These are phyloP conservation scores for Sphagnum tenellum DNA, from an alignment of 225 moss, liverwort and hornwort genomes.

Conservation along the genomic window DNA sequence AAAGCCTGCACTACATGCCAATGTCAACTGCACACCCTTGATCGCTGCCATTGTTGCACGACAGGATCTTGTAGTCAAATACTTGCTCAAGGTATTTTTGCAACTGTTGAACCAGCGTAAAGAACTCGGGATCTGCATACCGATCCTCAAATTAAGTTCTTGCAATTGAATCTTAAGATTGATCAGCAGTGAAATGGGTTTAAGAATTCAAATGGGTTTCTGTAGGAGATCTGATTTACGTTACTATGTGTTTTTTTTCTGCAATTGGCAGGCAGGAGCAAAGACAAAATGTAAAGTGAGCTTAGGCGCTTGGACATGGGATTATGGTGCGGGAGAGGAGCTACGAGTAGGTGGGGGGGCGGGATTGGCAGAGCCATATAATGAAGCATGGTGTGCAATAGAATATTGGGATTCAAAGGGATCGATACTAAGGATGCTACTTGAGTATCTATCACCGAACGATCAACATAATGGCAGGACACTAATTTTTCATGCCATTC, in stretches of 20 bases:
- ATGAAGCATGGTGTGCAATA: constrained; percentile 51
- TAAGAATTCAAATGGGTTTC: too few species aligned
- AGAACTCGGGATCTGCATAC: too few species aligned
- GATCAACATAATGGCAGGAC: constrained; percentile 37
- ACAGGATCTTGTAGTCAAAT: constrained; percentile 33
- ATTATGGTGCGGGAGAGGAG: constrained; percentile 38
- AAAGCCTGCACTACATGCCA: constrained; percentile 39
- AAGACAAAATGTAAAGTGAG: constrained; percentile 29
- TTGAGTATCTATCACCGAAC: constrained; percentile 31
- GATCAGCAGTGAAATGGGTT: too few species aligned
- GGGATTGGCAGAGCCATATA: constrained; percentile 33
- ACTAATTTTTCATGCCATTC: constrained; percentile 36
- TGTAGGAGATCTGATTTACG: too few species aligned
- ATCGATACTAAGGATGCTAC: constrained; percentile 17
- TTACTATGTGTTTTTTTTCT: too few species aligned
- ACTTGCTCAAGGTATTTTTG: constrained; percentile 23
- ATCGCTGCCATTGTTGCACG: constrained; percentile 46
- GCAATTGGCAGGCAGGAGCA: constrained; percentile 34
- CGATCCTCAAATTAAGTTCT: too few species aligned
- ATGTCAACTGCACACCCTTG: constrained; percentile 42
- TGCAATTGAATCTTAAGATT: too few species aligned
- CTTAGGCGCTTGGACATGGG: constrained; percentile 53
- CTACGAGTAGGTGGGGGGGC: constrained; percentile 42
- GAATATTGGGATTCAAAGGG: constrained; percentile 48
- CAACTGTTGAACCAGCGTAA: too few species aligned